These are phyloP conservation scores for Cystobasidium pallidum DNA, from an alignment of 1,284 basidiomycete species.

Conservation along the genomic window DNA sequence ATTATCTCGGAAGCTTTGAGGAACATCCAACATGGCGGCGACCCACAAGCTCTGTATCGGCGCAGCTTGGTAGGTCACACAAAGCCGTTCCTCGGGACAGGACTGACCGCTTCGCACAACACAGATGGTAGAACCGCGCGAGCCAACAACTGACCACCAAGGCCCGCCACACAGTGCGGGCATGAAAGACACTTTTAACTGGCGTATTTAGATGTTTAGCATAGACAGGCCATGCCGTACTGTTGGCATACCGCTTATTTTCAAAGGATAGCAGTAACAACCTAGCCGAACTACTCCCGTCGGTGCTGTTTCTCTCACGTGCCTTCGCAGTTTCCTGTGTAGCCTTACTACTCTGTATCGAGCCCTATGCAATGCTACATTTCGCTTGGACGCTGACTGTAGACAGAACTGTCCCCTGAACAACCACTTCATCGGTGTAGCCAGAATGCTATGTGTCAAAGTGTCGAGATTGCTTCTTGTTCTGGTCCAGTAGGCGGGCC, in stretches of 20 bases:
- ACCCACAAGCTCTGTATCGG: constrained; percentile 38
- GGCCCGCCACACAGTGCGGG: constrained; percentile 30
- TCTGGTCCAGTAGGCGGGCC: constrained; percentile 14
- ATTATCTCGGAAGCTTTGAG: constrained; percentile 7
- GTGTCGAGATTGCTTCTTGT: constrained; percentile 24
- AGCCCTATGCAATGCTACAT: not conserved
- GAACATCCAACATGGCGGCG: constrained; percentile 37
- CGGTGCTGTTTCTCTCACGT: no score
- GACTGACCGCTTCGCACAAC: not conserved
- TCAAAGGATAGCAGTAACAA: no score
- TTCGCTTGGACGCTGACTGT: no score
- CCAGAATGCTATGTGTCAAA: not conserved
- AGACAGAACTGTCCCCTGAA: no score
- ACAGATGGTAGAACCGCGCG: constrained; percentile 37
- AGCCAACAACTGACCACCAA: constrained; percentile 26
- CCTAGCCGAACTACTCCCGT: no score
- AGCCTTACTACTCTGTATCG: not conserved
- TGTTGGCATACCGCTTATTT: no score
- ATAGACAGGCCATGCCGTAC: no score
- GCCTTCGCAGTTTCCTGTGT: no score
- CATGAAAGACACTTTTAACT: constrained; percentile 30
- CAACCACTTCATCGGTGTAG: no score
- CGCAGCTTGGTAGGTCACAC: constrained; percentile 14
- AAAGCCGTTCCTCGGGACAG: no score
- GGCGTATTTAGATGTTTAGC: constrained; percentile 12